Base-by-base conservation (phyloP, 768 basidiomycete genomes). In the Auricularia sp. region DNA sequence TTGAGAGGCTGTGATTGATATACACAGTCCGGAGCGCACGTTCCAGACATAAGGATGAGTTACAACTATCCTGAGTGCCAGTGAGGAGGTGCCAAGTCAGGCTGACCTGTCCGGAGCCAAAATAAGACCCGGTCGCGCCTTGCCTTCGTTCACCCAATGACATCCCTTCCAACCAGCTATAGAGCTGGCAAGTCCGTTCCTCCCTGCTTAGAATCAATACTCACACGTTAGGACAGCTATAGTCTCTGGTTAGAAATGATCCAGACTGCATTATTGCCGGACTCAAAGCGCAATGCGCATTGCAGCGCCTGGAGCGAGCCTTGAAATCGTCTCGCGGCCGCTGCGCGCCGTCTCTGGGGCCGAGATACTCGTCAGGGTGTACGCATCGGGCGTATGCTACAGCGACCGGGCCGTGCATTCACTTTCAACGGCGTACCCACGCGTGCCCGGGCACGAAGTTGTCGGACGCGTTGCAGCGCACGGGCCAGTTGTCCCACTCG, bases 381-480 rank as follows among this genome's bases (percentile, higher is more conserved):
- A 67, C 12, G 72, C 70, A 5, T 70, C 69, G 61, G 72, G 72
- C 2, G 66, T 74, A 1, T 74, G 72, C 62, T 70, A 67, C 7
- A 70, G 69, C 65, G 67, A 61, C 58, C 64, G 61, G 14, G 67
- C 68, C 59, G 64, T 64, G 44, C 59, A 56, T 5, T 65, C 65
- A 35, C 33, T 67, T 34, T 66, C 66, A 61, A 64, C n/a, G 21
- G 67, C 36, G 18, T 68, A 39, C 47, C 72, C 70, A 7, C 66
- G 67, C 39, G 60, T 72, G 12, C 71, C 72, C 1, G 72, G 72
- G 1, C 73, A 74, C 64, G 73, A 74, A 61, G 68, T 74, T 62
- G 61, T 72, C 61, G 73, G 73, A 11, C 70, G 69, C 12, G 68
- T 71, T 34, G 70, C 66, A 6, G 70, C 70, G 2, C 65, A 72